Base-by-base conservation (phyloP, 768 basidiomycete genomes). In the Rhizopogon rudus region DNA sequence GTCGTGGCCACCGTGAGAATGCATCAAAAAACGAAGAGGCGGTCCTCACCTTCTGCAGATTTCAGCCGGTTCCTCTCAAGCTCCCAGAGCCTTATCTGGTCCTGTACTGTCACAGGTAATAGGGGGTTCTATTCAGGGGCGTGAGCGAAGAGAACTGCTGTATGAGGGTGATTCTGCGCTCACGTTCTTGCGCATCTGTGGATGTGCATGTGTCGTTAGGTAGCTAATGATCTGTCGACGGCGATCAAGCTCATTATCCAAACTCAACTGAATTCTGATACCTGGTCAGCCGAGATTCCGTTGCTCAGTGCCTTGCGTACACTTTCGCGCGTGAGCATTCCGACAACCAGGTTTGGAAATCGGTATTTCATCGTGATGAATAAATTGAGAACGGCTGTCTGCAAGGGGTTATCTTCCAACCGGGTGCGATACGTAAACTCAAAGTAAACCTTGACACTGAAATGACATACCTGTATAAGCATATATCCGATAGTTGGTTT, bases 41-140 rank as follows among this genome's bases (percentile, higher is more conserved):
- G 37, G 37, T 67, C 74, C 55, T 49, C 66, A 93, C 95, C 93
- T 80, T 96, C 91, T 68, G 86, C 78, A 41, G 90, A 87, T 64
- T 90, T 88, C 9, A 98, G 76, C 52, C 97, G 83, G 68, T 97
- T 94, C 71, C 88, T 83, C 74, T 98, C 97, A 43, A 95, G 78
- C 71, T 99, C 95, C 94, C 97, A 99, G 16, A 98, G 77, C 55
- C 96, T 86, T 58, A 99, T 91, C 72, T 98, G 96, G 73, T 99
- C 96, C 66, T 97, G 94, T 0, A 99, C 96, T 0, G 97, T 98
- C 43, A 97, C 93, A 29, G 97, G 96, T 22, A 99, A 77, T 13
- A 98, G 75, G 8, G 95, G 95, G 66, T 91, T 92, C 91, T 95
- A 66, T 28, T 46, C 13, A 54, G 51, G 61, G 43, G 53, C 55